phyloP scores from a whole-genome alignment of 169 alveolate species.

The Sarcocystis neurona region DNA sequence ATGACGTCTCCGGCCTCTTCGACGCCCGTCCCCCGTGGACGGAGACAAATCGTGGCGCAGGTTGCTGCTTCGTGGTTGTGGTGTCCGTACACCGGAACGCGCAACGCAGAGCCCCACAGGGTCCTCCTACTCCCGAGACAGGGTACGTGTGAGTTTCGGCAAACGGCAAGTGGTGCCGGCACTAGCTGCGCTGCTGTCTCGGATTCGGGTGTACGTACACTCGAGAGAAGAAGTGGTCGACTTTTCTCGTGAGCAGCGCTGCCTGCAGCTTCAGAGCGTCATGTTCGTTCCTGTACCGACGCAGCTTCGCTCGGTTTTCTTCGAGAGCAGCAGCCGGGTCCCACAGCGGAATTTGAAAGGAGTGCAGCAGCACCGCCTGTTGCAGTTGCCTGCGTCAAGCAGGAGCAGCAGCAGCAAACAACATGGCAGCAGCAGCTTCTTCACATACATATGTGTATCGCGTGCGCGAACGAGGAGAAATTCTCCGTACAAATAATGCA shows the following conservation, averaged over 20 bases:
- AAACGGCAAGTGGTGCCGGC: background rate
- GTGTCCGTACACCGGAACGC: too few species aligned
- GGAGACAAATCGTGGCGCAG: too few species aligned
- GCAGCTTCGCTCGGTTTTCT: conserved; percentile 7
- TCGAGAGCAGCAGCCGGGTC: conserved; percentile 24
- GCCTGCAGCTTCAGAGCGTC: conserved; percentile 29
- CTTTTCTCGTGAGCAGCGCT: background rate
- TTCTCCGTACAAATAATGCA: too few species aligned
- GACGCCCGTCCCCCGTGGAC: too few species aligned
- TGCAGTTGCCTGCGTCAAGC: conserved; percentile 9
- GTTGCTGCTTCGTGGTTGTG: too few species aligned
- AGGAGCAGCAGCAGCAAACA: background rate
- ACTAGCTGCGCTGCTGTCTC: conserved; percentile 4
- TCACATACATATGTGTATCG: too few species aligned
- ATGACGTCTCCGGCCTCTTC: too few species aligned
- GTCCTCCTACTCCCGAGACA: too few species aligned
- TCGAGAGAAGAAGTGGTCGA: conserved; percentile 20
- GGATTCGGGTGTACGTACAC: background rate
- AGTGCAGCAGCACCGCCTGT: conserved; percentile 18
- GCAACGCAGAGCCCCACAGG: too few species aligned
- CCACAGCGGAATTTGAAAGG: conserved; percentile 23
- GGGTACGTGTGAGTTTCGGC: background rate
- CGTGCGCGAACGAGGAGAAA: too few species aligned
- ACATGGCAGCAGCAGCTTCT: too few species aligned
- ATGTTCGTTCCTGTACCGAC: conserved; percentile 1